Percentiles rank a stretch among this genome's conserved stretches.
Evolutionary conservation across 2,329 filamentous ascomycete genomes (phyloP).

Genomic region (Fusarium sp.): DNA sequence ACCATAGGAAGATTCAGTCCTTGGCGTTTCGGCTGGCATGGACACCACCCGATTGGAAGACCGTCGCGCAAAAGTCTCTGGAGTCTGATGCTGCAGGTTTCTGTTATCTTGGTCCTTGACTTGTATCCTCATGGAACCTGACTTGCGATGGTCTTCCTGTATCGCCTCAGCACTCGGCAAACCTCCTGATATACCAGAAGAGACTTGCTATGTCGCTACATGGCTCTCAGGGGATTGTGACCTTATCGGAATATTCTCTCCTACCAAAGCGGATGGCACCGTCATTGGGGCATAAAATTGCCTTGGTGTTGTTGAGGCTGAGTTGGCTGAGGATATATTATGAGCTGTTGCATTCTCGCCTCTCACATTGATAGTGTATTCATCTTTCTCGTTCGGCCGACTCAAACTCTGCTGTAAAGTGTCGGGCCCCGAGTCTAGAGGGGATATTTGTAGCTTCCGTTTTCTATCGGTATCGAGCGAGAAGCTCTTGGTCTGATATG

Average conservation of each 20-base stretch:
- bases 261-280: constrained; percentile 17
- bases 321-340: constrained; percentile 4
- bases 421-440: neutral
- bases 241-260: neutral
- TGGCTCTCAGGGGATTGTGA: constrained; percentile 11
- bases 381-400: neutral
- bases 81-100: neutral
- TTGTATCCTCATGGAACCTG: neutral
- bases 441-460: neutral
- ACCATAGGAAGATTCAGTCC: neutral
- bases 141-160: neutral
- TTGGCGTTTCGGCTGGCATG: constrained; percentile 2
- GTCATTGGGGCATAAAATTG: constrained; percentile 47
- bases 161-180: neutral
- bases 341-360: neutral
- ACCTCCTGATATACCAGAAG: constrained; percentile 7
- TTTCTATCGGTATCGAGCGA: neutral
- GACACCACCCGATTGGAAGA: neutral
- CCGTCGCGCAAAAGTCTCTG: neutral
- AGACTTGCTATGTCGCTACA: constrained; percentile 38
- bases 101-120: neutral
- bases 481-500: constrained; percentile 1
- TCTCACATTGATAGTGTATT: neutral
- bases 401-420: neutral
- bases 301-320: constrained; percentile 38